Evolutionary conservation across 345 rosid species (phyloP).

Genomic region (Eucalyptus sp.): DNA sequence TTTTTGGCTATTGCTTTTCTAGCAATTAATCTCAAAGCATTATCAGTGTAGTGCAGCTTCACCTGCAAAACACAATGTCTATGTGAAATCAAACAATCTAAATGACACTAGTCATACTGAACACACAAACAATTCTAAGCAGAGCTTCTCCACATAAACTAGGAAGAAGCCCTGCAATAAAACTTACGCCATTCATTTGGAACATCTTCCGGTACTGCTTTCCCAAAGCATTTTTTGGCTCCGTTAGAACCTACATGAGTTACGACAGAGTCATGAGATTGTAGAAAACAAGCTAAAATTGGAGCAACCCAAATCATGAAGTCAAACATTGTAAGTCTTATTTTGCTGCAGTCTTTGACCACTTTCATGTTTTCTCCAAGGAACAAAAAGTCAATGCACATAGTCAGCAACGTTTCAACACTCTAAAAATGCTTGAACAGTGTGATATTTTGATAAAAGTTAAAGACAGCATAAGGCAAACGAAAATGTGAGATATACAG

Average conservation of each 20-base stretch:
- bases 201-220: slow-evolving; percentile 95
- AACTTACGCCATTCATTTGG: slow-evolving; percentile 82
- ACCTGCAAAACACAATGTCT: slow-evolving; percentile 34
- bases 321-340: not conserved
- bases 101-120: not conserved
- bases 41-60: slow-evolving; percentile 70
- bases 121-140: not conserved
- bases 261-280: not conserved
- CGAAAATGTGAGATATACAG: not conserved
- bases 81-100: not conserved
- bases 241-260: slow-evolving; percentile 61
- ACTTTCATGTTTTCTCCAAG: not conserved
- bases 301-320: not conserved
- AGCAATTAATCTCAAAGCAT: slow-evolving; percentile 73
- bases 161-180: not conserved
- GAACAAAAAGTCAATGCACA: not conserved
- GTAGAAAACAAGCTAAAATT: not conserved
- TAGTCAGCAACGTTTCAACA: not conserved
- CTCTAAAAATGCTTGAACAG: not conserved
- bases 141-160: not conserved
- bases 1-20: slow-evolving; percentile 78
- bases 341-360: not conserved
- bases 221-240: slow-evolving; percentile 93
- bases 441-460: not conserved
- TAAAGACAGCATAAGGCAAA: not conserved